Evolutionary conservation across 768 basidiomycete genomes (phyloP), one percentile per base, ranked within the genome.

Genomic region (Coprinopsis marcescibilis): DNA sequence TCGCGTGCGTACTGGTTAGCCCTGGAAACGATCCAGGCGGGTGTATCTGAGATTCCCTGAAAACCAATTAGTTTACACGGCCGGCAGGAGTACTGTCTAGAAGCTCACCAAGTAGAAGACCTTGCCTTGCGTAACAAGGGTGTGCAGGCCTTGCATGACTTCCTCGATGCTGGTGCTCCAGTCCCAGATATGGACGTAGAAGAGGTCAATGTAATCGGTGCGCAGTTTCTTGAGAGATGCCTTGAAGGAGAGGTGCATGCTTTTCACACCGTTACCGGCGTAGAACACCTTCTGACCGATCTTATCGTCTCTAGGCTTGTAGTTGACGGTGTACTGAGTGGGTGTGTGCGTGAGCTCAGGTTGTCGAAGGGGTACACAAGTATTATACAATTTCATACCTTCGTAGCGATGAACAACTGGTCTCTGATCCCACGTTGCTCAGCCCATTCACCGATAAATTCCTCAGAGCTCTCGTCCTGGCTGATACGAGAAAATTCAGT

Each of bases 101-200:
- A n/a, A n/a, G n/a, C n/a, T n/a, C n/a, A n/a, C n/a, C n/a, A 66
- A 58, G 52, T 75, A 75, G 2, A 73, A 57, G 3, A 80, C 76
- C 52, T 80, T 77, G 13, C 78, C 72, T 17, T 63, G 53, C 6
- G 56, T 57, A 29, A 81, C 73, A 32, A 81, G 66, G 14, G 65
- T 60, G 52, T 82, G 75, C 8, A 83, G 62, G 5, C 65, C 58
- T 32, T 69, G 67, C 77, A 82, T 78, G 39, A 81, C 60, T 58
- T 83, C 80, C 55, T 76, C 71, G 38, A 81, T 63, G 5, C 66
- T 60, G 19, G 72, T 75, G 6, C 63, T 56, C 48, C 65, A 75
- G 54, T 80, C 78, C 77, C 77, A 76, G 58, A 61, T 70, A 43
- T 73, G 70, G 3, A 71, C 30, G 55, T 74, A 72, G n/a, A 72